Base-by-base conservation (phyloP, 495 filamentous ascomycete species). In the Hypoxylon lenormandii region DNA sequence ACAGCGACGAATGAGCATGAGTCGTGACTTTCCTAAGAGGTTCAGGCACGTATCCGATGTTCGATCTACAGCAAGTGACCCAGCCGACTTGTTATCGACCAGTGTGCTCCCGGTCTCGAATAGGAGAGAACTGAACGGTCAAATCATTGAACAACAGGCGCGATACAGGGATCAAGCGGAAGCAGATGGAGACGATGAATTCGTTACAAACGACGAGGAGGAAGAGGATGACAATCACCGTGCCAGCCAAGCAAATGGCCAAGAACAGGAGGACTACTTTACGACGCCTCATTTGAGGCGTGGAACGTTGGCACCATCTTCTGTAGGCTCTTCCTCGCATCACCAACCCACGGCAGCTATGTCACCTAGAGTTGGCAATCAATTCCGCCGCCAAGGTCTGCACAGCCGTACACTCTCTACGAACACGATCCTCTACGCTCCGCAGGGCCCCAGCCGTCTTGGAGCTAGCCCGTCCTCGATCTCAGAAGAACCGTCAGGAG, bases 121-220 rank as follows among this genome's bases (percentile, higher is more conserved):
- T 16, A 43, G 60, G 2, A 64, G 53, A 43, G 56, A 65, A 58
- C 64, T 67, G 22, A 60, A 73, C 59, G 53, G 61, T 19, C 72
- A 72, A 46, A 65, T 68, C 21, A 55, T 50, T 18, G 72, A 74
- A 40, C 63, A 79, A 37, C 74, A 82, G 52, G 75, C 70, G 52
- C 69, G 72, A 52, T 64, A 71, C 1, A 82, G 81, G 63, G 81
- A 83, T 30, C 72, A 91, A 66, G 91, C 89, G 2, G 92, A 92
- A 68, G 92, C 85, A 33, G 92, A 97, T 77, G 93, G 91, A 3
- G 93, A 97, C 68, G 92, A 96, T 67, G 93, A 96, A 76, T 82
- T 92, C n/a, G 84, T 92, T n/a, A 93, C 91, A 0, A 90, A 90
- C 40, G 89, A 90, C 23, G 86, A 89, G 42, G 87, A 89, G 36